phyloP scores from a whole-genome alignment of 1,284 basidiomycete genomes.

The Irpex sp. region DNA sequence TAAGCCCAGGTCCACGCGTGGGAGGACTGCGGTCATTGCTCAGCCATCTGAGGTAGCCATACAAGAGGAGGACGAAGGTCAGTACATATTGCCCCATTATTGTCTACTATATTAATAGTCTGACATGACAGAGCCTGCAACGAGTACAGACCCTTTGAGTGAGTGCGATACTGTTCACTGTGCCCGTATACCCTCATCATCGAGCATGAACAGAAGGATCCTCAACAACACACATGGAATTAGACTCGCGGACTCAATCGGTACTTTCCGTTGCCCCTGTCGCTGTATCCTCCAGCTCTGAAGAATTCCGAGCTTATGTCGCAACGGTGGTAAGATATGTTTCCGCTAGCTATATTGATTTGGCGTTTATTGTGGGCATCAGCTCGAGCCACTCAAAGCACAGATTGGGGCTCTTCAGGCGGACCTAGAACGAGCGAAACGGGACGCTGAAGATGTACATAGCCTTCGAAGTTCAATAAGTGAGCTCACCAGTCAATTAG shows the following conservation, averaged over 20 bases:
- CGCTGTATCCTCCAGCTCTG: background rate
- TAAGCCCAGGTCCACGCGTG: constrained; percentile 29
- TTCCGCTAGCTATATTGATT: background rate
- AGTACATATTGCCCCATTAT: background rate
- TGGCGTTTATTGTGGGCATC: background rate
- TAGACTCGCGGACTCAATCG: background rate
- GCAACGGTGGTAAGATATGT: constrained; percentile 11
- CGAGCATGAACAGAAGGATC: constrained; percentile 11
- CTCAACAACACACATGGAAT: constrained; percentile 10
- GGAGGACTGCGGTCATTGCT: constrained; percentile 45
- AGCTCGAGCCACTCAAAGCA: constrained; percentile 40
- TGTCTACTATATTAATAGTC: background rate
- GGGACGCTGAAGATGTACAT: constrained; percentile 18
- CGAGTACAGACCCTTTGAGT: background rate
- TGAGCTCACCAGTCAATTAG: constrained; percentile 19
- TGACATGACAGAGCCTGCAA: constrained; percentile 31
- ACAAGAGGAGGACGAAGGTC: constrained; percentile 47
- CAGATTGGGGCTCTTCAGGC: constrained; percentile 38
- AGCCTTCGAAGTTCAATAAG: constrained; percentile 3
- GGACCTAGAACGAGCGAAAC: constrained; percentile 26
- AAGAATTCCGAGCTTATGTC: background rate
- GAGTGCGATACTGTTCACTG: background rate
- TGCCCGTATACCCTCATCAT: too few species aligned
- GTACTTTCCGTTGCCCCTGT: background rate
- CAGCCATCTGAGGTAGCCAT: constrained; percentile 56